Base-by-base conservation (phyloP, 1,284 basidiomycete genomes). In the Cystobasidium slooffiae region DNA sequence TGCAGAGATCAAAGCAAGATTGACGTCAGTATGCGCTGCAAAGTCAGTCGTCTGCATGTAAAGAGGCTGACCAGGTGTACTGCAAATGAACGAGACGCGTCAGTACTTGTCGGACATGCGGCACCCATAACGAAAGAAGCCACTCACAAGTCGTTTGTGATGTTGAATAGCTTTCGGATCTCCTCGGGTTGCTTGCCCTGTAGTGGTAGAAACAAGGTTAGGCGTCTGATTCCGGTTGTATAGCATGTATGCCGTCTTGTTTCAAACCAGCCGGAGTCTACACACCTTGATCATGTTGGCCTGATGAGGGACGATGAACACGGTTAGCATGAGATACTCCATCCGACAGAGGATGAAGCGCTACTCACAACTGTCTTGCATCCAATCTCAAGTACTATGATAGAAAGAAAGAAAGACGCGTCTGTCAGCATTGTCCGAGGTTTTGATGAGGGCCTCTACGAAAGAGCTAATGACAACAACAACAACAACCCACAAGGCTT, bases 211-310 rank as follows among this genome's bases (percentile, higher is more conserved):
- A 22, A n/a, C 31, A 1, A 47, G 44, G 18, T 94, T 93, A 59
- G 8, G 93, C 93, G 31, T 31, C 31, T 31, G n/a, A 87, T 97
- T 97, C 55, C 94, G 56, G 14, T 7, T 43, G 24, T 37, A 10
- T 8, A 44, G 6, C n/a, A n/a, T n/a, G n/a, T n/a, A n/a, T n/a
- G n/a, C n/a, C n/a, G n/a, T n/a, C n/a, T n/a, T n/a, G n/a, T n/a
- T n/a, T n/a, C n/a, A n/a, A n/a, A n/a, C n/a, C 16, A n/a, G 55
- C 31, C 14, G 39, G 2, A 20, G 37, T 44, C 31, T 12, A 66
- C 51, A 44, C 16, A 66, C 94, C 86, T 97, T 97, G 86, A 97
- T 97, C 97, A 99, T 99, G 87, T 99, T 98, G 39, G 97, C 97
- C 61, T 63, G 20, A n/a, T 22, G 10, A 12, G 3, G 8, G 46